Evolutionary conservation across 257 asterid species (phyloP), one percentile per base, ranked within the genome.

Genomic region (Anisodus tanguticus): DNA sequence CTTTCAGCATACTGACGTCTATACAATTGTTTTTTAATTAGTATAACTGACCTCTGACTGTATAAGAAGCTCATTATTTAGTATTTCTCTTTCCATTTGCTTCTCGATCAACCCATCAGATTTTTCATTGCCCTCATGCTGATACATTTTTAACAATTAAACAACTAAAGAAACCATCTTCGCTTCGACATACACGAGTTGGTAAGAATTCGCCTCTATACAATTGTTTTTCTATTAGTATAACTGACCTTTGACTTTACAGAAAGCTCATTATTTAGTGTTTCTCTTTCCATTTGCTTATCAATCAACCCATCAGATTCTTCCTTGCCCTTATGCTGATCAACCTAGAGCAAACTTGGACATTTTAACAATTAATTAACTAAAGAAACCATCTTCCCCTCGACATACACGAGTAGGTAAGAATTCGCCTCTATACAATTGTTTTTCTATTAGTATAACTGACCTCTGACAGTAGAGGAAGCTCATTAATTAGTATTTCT

Each of bases 301-400:
- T 81, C 86, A 54, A 85, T 89, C 58, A 84, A 83, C 83, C 85
- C 84, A 80, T 83, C 88, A 81, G 88, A 79, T 41, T 83, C 85
- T 85, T 86, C 90, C 58, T 81, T 83, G 85, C 89, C 91, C 80
- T 84, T 91, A 82, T 64, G 93, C 98, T 93, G 87, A 69, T 84
- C 81, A 89, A 49, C 67, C 78, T 86, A 62, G 45, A 79, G 35
- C 35, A 31, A 31, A 31, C 35, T 31, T 31, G 35, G 35, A 31
- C 35, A 31, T 31, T 31, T 31, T 31, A 31, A 31, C 35, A 31
- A 31, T 31, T 31, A 31, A 31, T 31, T 31, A 31, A 31, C 35
- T 31, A 31, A 31, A 31, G 35, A 31, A 31, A 31, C 1, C 35
- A 31, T 31, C 35, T 31, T 31, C 35, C 35, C 35, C 35, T 31